Evolutionary conservation across 331 rosid genomes (phyloP), one percentile per base, ranked within the genome.

Genomic region (Phaseolus coccineus): DNA sequence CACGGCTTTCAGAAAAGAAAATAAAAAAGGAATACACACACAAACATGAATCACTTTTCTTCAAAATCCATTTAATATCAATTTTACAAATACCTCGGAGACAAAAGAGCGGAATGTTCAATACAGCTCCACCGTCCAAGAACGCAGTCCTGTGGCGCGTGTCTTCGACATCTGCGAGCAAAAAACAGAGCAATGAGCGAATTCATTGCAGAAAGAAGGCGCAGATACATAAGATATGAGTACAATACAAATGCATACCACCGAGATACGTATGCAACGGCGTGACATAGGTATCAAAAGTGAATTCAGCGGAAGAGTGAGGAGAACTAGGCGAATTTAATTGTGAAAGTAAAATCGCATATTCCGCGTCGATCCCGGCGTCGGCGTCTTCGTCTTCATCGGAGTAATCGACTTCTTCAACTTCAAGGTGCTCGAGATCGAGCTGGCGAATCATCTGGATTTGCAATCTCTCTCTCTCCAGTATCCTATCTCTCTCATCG

Each of bases 221-320:
- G 14, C 40, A 22, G 0, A 22, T 10, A 52, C 8, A 25, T 12
- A 46, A 12, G 16, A 67, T 2, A 51, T 2, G n/a, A 25, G 59
- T 53, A 19, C 0, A 59, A 50, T 16, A 12, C 3, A 51, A 31
- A 69, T 6, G 57, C 90, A 24, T 83, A 96, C 99, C 99, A 9
- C 99, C 99, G 14, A 96, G 98, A 86, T 96, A 96, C 0, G 97
- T 87, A 70, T 96, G 99, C 74, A 91, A 59, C 13, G 94, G 88
- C 53, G 98, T 81, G 84, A 93, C 64, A 52, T 84, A 50, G 37
- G 97, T 83, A 56, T 95, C 82, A 84, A 95, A 95, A 53, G 83
- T 91, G 66, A 91, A 80, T 39, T 84, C 96, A 39, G 73, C 69
- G 11, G 88, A 81, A 13, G 84, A 16, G n/a, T 30, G 83, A 5